Evolutionary conservation across 352 stramenopile species (phyloP), one percentile per base, ranked within the genome.

Genomic region (Globisporangium splendens): DNA sequence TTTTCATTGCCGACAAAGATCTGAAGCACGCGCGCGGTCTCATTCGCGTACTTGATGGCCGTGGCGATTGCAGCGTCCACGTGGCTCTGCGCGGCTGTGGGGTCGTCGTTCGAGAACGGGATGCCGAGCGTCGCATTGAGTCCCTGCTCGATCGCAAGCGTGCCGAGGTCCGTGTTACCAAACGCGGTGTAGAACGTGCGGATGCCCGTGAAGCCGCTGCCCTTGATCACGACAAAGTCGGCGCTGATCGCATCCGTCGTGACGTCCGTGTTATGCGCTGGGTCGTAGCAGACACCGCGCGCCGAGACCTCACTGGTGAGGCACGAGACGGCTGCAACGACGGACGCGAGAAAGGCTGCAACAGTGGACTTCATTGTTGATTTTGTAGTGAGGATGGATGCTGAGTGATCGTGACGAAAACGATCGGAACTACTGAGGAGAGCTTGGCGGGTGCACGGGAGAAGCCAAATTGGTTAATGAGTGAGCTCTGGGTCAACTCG

Each of bases 1-100:
- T 86, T 83, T 59, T 86, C 76, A 54, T 86, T 86, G 63, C 76
- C 76, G 28, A 86, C 76, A 44, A 84, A 80, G 61, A 86, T 79
- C 59, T 77, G 65, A 48, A 76, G 48, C 54, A 86, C 67, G 33
- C 59, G 73, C 22, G 60, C 62, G 31, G 63, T 61, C 48, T 59
- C 59, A 48, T 77, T 67, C 47, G 66, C 66, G 50, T 68, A 65
- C n/a, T 60, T 41, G 2, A 53, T 54, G 8, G 70, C 72, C 14
- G 50, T 33, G 24, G 59, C 65, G 54, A 79, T 65, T 39, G 72
- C 72, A 2, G 68, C 72, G 17, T 59, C 63, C 24, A 82, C 61
- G 62, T 79, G 65, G 21, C 61, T 55, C 50, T 73, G 67, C 31
- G 67, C 72, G 51, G 59, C 66, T 5, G 31, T 67, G 20, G 64